Percentiles rank a stretch among this genome's conserved stretches.
Evolutionary conservation across 1,284 basidiomycete species (phyloP).

Genomic region (Prillingera fragicola): DNA sequence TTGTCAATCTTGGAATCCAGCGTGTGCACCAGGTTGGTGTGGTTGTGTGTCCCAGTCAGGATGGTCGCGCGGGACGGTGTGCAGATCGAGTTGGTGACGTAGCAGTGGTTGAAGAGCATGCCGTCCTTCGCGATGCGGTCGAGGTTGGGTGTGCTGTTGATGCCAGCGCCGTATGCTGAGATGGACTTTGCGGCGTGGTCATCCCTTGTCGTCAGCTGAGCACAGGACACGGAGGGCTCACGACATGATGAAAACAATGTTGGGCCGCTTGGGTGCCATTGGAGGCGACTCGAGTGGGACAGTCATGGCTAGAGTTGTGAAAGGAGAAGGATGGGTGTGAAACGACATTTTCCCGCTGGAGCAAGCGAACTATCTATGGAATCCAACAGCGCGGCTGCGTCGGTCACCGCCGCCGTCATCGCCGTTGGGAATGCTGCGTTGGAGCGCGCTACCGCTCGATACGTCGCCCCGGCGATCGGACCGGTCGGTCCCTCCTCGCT

Average conservation of each 20-base stretch:
- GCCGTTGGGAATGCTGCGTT: too few relatives aligned
- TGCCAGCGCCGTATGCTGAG: slow-evolving; percentile 19
- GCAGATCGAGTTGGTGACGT: slow-evolving; percentile 27
- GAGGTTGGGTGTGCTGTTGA: slow-evolving; percentile 24
- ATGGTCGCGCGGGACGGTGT: slow-evolving; percentile 21
- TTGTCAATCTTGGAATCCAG: slow-evolving; percentile 16
- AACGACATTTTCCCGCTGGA: too few relatives aligned
- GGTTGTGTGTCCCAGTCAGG: slow-evolving; percentile 20
- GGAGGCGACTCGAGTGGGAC: too few relatives aligned
- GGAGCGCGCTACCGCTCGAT: too few relatives aligned
- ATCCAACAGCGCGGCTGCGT: too few relatives aligned
- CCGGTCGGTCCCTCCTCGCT: too few relatives aligned
- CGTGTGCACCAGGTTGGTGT: slow-evolving; percentile 16
- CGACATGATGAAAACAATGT: slow-evolving; percentile 28
- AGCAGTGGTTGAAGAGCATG: slow-evolving; percentile 27
- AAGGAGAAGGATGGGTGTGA: too few relatives aligned
- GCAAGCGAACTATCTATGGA: too few relatives aligned
- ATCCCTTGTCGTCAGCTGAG: slow-evolving; percentile 7
- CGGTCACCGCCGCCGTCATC: too few relatives aligned
- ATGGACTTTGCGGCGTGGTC: slow-evolving; percentile 26
- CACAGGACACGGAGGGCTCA: neutral
- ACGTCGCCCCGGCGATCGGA: too few relatives aligned
- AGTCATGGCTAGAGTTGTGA: too few relatives aligned
- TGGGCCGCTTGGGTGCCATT: slow-evolving; percentile 7
- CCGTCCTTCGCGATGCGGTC: slow-evolving; percentile 21